Evolutionary conservation across 2,329 filamentous ascomycete genomes (phyloP), one percentile per base, ranked within the genome.

Genomic region (Rosellinia necatrix): DNA sequence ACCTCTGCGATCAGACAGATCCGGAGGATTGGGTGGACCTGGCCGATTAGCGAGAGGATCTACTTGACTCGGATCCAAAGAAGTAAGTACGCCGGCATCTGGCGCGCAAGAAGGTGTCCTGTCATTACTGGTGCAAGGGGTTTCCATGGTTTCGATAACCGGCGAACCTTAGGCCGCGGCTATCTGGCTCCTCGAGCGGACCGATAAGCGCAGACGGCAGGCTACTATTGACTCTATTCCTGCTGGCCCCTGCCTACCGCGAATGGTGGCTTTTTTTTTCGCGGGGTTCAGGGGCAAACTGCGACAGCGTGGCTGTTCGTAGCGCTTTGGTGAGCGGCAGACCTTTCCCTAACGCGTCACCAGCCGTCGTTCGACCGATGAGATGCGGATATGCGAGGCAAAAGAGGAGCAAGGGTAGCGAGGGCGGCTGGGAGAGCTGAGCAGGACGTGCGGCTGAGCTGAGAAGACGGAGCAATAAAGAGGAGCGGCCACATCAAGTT

Each of bases 21-120:
- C 54, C 48, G 41, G 41, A 43, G 49, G 42, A 30, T 53, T 46
- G 37, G 17, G 41, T 51, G 53, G 58, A 60, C 48, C 58, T 48
- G 54, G 27, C n/a, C 48, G 54, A 57, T 57, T 54, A 48, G 58
- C 54, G 58, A 56, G 43, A 13, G 32, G 51, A 56, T 56, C 50
- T 49, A 32, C 32, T 30, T 13, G 25, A 38, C 32, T 37, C 35
- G 48, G 49, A 9, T 27, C 44, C 8, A 44, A 48, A 37, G 37
- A 42, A 48, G 27, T 38, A 49, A 42, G 41, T 32, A 24, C 21
- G 25, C 46, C 37, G 46, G 44, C 32, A 38, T 38, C 47, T 48
- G 41, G 21, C 47, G 43, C 48, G 47, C 35, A 22, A 32, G 37
- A 35, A 22, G 42, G 40, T 30, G 38, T 35, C 30, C 32, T 30